A percentile compares a stretch with the other conserved stretches of the same genome.
phyloP scores from a whole-genome alignment of 2,329 filamentous ascomycete genomes.

The Cladosporium sphaerospermum region DNA sequence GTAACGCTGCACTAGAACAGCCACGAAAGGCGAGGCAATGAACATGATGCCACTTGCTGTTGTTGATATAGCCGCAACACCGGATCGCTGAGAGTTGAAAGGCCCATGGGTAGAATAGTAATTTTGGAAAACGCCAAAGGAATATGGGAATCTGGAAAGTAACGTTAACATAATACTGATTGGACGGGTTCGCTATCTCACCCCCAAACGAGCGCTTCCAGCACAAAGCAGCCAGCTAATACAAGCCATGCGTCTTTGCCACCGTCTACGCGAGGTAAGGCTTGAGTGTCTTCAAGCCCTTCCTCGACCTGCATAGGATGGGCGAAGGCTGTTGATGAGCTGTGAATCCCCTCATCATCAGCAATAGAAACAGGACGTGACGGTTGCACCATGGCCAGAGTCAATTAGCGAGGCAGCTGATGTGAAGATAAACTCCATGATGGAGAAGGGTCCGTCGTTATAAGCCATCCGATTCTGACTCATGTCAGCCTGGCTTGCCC shows the following conservation, averaged over 20 bases:
- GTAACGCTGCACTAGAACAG: conserved; percentile 33
- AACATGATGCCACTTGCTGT: conserved; percentile 43
- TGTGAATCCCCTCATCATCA: not conserved
- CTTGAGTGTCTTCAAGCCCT: conserved; percentile 8
- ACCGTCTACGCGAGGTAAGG: conserved; percentile 31
- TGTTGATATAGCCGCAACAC: conserved; percentile 43
- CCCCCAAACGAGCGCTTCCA: conserved; percentile 25
- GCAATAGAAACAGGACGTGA: too few relatives aligned
- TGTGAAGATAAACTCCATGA: too few relatives aligned
- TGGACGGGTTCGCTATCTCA: not conserved
- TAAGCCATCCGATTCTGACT: too few relatives aligned
- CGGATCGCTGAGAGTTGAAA: conserved; percentile 18
- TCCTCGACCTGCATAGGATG: not conserved
- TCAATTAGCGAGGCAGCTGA: too few relatives aligned
- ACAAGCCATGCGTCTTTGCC: conserved; percentile 42
- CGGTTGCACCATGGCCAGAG: too few relatives aligned
- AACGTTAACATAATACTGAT: not conserved
- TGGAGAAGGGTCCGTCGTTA: too few relatives aligned
- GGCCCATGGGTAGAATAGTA: conserved; percentile 20
- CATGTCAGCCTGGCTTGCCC: too few relatives aligned
- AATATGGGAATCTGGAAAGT: conserved; percentile 16
- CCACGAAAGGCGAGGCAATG: conserved; percentile 38
- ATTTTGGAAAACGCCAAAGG: conserved; percentile 23
- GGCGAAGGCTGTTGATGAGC: not conserved
- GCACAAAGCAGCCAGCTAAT: conserved; percentile 38